Percentiles rank a stretch among this genome's conserved stretches.
These are phyloP conservation scores for Rubia peregrina DNA, from an alignment of 305 asterid genomes.

Conservation along the genomic window DNA sequence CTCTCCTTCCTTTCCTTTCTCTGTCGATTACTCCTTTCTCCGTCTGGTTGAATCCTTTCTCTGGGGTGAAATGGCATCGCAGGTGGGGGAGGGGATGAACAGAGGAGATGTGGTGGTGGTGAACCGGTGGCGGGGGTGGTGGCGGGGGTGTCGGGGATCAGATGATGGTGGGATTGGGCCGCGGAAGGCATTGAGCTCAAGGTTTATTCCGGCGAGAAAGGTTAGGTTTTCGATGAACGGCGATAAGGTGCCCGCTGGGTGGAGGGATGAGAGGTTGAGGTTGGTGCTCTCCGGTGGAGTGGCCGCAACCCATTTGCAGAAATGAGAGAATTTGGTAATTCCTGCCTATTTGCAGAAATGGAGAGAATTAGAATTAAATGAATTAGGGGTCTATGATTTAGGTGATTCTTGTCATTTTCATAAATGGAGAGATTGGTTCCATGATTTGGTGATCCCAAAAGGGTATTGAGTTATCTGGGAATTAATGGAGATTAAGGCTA, in stretches of 20 bases:
- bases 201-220: constrained; percentile 24
- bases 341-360: too few relatives aligned
- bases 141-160: too few relatives aligned
- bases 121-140: too few relatives aligned
- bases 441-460: constrained; percentile 17
- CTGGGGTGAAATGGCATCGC: too few relatives aligned
- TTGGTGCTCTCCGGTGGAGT: constrained; percentile 20
- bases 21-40: too few relatives aligned
- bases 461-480: constrained; percentile 30
- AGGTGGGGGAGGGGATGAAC: too few relatives aligned
- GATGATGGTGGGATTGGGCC: constrained; percentile 24
- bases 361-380: too few relatives aligned
- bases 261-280: constrained; percentile 22
- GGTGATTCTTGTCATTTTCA: constrained; percentile 27
- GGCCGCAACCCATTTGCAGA: constrained; percentile 13
- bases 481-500: constrained; percentile 31
- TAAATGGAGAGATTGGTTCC: constrained; percentile 31
- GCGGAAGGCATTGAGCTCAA: constrained; percentile 27
- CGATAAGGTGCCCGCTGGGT: constrained; percentile 25
- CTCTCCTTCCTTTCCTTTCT: too few relatives aligned
- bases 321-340: too few relatives aligned
- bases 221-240: constrained; percentile 27
- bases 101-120: too few relatives aligned
- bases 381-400: too few relatives aligned
- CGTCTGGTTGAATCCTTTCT: too few relatives aligned